Evolutionary conservation across 2,329 filamentous ascomycete genomes (phyloP).

Genomic region (Akanthomyces uredinophilus): DNA sequence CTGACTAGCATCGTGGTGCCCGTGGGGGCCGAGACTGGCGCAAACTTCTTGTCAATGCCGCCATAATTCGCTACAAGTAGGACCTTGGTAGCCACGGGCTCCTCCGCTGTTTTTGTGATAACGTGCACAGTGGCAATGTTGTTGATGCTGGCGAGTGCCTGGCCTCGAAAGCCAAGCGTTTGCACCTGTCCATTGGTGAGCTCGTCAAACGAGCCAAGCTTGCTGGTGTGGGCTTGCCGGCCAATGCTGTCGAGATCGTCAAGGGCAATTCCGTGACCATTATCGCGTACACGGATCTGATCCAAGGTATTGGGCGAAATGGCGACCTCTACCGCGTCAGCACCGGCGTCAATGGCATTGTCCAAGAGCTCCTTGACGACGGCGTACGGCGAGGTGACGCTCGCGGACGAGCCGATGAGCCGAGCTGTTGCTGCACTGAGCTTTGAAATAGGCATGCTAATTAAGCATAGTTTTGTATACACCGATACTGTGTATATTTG

Average conservation of each 20-base stretch:
- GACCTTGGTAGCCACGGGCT: slow-evolving; percentile 52
- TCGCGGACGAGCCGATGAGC: slow-evolving; percentile 56
- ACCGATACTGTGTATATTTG: neutral
- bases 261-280: slow-evolving; percentile 63
- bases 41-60: slow-evolving; percentile 26
- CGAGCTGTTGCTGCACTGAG: slow-evolving; percentile 46
- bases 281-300: slow-evolving; percentile 65
- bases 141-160: slow-evolving; percentile 64
- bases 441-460: slow-evolving; percentile 43
- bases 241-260: slow-evolving; percentile 59
- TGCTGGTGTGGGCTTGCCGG: slow-evolving; percentile 68
- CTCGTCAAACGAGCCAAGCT: slow-evolving; percentile 60
- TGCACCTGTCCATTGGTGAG: slow-evolving; percentile 49
- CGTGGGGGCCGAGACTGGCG: slow-evolving; percentile 46
- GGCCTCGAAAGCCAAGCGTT: slow-evolving; percentile 70
- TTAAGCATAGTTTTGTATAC: neutral
- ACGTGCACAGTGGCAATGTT: slow-evolving; percentile 53
- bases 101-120: slow-evolving; percentile 58
- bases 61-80: slow-evolving; percentile 33
- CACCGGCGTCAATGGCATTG: slow-evolving; percentile 68
- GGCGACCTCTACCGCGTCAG: slow-evolving; percentile 59
- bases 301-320: slow-evolving; percentile 63
- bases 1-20: slow-evolving; percentile 63
- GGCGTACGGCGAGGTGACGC: slow-evolving; percentile 53
- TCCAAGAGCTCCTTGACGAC: slow-evolving; percentile 74